phyloP scores from a whole-genome alignment of 139 green algal species.

The Pseudopediastrum boryanum region DNA sequence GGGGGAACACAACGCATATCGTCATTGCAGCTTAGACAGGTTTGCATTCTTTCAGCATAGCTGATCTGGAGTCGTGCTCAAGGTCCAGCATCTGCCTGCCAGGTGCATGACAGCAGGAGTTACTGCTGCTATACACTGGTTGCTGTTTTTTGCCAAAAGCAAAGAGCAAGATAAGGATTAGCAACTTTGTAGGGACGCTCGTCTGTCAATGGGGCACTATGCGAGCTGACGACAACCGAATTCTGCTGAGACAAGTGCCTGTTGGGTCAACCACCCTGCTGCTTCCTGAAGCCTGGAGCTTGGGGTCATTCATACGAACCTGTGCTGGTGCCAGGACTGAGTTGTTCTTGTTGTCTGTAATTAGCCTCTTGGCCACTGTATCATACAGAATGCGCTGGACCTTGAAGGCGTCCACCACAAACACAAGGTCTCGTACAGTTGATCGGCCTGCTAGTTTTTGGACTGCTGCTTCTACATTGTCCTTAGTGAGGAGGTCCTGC shows the following conservation, averaged over 20 bases:
- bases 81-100: neutral
- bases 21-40: neutral
- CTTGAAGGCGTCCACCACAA: slow-evolving; percentile 26
- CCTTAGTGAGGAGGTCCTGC: neutral
- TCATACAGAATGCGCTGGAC: slow-evolving; percentile 26
- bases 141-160: neutral
- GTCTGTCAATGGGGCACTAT: neutral
- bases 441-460: neutral
- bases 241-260: neutral
- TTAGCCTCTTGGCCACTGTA: slow-evolving; percentile 14
- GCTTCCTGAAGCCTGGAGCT: too few relatives aligned
- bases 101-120: neutral
- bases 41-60: neutral
- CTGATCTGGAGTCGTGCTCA: neutral
- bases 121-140: neutral
- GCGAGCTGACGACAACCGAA: neutral
- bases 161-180: neutral
- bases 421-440: neutral
- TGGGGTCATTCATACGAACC: neutral
- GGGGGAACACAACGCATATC: neutral
- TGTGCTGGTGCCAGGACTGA: neutral
- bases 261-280: too few relatives aligned
- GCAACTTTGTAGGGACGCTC: neutral
- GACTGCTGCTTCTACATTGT: slow-evolving; percentile 18
- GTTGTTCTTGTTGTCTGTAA: slow-evolving; percentile 10